phyloP scores from a whole-genome alignment of 106 monocot species.

The Dioscorea alata region DNA sequence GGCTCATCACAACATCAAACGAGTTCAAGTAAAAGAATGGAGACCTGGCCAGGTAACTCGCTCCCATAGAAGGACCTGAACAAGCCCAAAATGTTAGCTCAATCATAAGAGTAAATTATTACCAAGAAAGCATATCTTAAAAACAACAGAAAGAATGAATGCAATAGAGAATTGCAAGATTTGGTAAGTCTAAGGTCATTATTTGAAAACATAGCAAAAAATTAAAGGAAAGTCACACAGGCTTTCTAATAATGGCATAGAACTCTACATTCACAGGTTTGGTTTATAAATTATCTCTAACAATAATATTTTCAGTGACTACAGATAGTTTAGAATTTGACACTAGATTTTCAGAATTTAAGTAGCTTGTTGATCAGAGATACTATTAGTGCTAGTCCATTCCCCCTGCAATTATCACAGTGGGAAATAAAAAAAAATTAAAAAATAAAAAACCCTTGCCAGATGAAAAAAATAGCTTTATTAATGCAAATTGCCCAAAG shows the following conservation, averaged over 20 bases:
- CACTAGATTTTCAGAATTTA: too few relatives aligned
- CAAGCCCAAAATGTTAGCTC: neutral
- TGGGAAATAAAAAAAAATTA: too few relatives aligned
- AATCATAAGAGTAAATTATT: neutral
- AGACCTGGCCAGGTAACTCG: slow-evolving; percentile 44
- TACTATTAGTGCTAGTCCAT: too few relatives aligned
- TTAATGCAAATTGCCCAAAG: too few relatives aligned
- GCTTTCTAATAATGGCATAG: neutral
- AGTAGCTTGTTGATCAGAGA: too few relatives aligned
- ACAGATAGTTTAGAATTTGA: too few relatives aligned
- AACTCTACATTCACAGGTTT: neutral
- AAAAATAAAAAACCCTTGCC: too few relatives aligned
- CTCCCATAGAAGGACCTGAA: slow-evolving; percentile 51
- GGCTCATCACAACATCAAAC: neutral
- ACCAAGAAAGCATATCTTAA: neutral
- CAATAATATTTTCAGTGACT: too few relatives aligned
- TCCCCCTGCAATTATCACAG: too few relatives aligned
- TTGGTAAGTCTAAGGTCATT: neutral
- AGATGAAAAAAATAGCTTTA: too few relatives aligned
- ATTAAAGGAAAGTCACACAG: neutral
- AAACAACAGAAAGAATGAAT: neutral
- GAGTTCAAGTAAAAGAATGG: too few relatives aligned
- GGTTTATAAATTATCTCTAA: too few relatives aligned
- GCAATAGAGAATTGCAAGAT: neutral
- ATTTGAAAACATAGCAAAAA: neutral